A percentile compares a stretch with the other conserved stretches of the same genome.
Evolutionary conservation across 108 stramenopile species (phyloP).

Genomic region (Nannochloropsis salina): DNA sequence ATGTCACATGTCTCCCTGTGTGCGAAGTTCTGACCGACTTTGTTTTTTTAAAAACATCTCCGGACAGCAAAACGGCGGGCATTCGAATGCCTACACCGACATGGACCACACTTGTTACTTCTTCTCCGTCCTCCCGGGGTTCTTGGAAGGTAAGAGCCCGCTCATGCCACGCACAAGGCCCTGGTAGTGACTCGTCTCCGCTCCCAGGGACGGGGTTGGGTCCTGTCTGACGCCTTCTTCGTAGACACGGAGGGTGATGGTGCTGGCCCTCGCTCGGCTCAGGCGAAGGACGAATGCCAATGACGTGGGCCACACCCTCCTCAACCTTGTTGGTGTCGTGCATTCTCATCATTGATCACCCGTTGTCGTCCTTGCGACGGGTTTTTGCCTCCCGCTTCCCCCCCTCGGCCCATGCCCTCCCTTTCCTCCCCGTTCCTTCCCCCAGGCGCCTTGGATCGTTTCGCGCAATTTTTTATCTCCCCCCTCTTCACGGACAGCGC

Average conservation of each 20-base stretch:
- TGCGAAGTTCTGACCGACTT: not conserved
- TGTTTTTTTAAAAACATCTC: not conserved
- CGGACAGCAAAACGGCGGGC: slow-evolving; percentile 63
- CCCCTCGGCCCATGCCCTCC: not conserved
- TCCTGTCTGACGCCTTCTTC: too few relatives aligned
- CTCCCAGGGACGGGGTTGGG: too few relatives aligned
- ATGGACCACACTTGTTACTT: slow-evolving; percentile 79
- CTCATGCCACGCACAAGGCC: too few relatives aligned
- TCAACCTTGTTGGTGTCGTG: too few relatives aligned
- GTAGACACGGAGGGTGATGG: too few relatives aligned
- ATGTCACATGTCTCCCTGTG: too few relatives aligned
- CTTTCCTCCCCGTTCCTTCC: not conserved
- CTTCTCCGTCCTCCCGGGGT: slow-evolving; percentile 79
- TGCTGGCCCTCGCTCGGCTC: too few relatives aligned
- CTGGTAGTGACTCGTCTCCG: too few relatives aligned
- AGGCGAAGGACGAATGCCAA: too few relatives aligned
- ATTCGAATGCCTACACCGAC: slow-evolving; percentile 91
- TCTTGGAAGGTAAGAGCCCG: slow-evolving; percentile 15
- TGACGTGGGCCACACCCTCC: too few relatives aligned
- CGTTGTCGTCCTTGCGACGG: too few relatives aligned
- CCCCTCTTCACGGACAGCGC: slow-evolving; percentile 73
- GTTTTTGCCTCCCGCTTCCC: not conserved
- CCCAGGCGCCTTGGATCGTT: slow-evolving; percentile 77
- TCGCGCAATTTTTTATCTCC: slow-evolving; percentile 80
- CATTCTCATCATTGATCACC: too few relatives aligned